Conservation (phyloP, 768 basidiomycete genomes). For the Pleurotus djamor region DNA sequence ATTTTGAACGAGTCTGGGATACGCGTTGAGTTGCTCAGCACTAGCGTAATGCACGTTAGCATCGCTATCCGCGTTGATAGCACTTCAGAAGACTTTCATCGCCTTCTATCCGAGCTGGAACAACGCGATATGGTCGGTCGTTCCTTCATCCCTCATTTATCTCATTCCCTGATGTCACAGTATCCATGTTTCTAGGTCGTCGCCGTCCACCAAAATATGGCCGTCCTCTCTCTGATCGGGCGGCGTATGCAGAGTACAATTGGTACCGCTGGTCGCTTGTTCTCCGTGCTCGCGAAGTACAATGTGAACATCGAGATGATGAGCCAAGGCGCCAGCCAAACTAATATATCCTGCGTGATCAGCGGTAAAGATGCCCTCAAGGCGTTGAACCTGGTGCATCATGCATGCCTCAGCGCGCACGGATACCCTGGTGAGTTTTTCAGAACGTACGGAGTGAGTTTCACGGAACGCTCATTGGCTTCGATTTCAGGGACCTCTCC, state of each 20-base stretch:
- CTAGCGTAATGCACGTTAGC: conserved; percentile 95
- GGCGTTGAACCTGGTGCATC: conserved; percentile 93
- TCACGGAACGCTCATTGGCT: no score
- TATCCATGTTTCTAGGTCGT: conserved; percentile 38
- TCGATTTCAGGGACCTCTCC: no score
- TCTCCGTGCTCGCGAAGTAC: conserved; percentile 88
- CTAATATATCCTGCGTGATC: conserved; percentile 94
- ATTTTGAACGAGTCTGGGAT: conserved; percentile 90
- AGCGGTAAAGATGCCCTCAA: conserved; percentile 80
- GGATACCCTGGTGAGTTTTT: not conserved
- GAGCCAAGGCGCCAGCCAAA: conserved; percentile 92
- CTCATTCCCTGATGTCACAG: not conserved
- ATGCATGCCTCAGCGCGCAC: conserved; percentile 61
- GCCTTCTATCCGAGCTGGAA: conserved; percentile 73
- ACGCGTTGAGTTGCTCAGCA: conserved; percentile 95
- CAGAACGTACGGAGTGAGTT: no score
- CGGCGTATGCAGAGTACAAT: conserved; percentile 94
- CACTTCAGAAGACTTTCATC: conserved; percentile 51
- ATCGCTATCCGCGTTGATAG: conserved; percentile 91
- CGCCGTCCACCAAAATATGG: conserved; percentile 80
- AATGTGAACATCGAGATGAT: conserved; percentile 99
- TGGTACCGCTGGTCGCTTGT: conserved; percentile 93
- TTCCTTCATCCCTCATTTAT: not conserved
- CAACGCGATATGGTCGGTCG: conserved; percentile 74
- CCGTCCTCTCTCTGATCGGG: conserved; percentile 97